These are phyloP conservation scores for Podaxis rugospora DNA, from an alignment of 768 basidiomycete genomes.

Conservation along the genomic window DNA sequence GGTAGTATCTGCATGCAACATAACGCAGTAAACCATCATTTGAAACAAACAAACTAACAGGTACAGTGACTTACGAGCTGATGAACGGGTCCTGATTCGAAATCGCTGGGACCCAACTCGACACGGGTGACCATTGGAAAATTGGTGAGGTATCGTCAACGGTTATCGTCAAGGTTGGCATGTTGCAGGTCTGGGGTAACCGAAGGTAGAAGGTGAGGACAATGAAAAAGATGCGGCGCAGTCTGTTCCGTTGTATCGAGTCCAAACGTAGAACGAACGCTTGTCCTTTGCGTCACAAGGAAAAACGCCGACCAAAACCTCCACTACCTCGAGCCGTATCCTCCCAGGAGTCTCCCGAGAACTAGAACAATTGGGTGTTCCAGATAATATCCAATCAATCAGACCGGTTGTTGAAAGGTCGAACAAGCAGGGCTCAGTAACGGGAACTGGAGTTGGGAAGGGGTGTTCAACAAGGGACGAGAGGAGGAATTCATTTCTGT, in stretches of 20 bases:
- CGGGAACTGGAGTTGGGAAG: not conserved
- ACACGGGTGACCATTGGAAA: conserved; percentile 20
- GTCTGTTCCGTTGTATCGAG: not conserved
- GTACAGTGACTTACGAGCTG: conserved; percentile 13
- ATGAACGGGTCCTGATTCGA: conserved; percentile 15
- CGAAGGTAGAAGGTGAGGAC: not conserved
- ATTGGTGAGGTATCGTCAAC: conserved; percentile 31
- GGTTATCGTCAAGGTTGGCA: conserved; percentile 28
- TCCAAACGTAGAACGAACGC: not conserved
- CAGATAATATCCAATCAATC: not conserved
- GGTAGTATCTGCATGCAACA: conserved; percentile 24
- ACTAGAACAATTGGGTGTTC: not conserved
- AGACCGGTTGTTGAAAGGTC: not conserved
- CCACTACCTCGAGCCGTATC: not conserved
- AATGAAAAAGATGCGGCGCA: not conserved
- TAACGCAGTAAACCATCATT: not conserved
- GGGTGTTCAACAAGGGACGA: not conserved
- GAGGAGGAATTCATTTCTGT: not conserved
- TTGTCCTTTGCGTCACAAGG: not conserved
- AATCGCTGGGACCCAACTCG: conserved; percentile 19
- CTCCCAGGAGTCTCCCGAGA: not conserved
- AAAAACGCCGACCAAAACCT: not conserved
- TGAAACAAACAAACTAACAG: not conserved
- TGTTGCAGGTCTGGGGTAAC: conserved; percentile 6
- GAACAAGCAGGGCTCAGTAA: not conserved